A percentile compares a stretch with the other conserved stretches of the same genome.
These are phyloP conservation scores for Phalaenopsis equestris DNA, from an alignment of 106 monocot genomes.

Conservation along the genomic window DNA sequence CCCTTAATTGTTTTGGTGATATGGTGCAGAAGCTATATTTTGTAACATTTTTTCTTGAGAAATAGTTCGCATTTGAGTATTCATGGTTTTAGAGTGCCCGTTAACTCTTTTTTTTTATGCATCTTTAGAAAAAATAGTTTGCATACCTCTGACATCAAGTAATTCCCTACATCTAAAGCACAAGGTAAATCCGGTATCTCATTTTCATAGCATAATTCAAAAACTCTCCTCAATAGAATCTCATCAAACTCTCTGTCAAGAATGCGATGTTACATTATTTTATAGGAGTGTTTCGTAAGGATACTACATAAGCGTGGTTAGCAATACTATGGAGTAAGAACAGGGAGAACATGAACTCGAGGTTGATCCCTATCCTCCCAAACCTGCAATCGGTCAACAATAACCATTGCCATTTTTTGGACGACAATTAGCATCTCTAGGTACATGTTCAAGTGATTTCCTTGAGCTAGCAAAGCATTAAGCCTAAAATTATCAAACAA, in stretches of 20 bases:
- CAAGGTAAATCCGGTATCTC: constrained; percentile 59
- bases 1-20: no score
- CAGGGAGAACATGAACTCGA: constrained; percentile 89
- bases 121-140: not conserved
- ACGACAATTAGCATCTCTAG: constrained; percentile 67
- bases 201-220: constrained; percentile 74
- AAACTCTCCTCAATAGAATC: constrained; percentile 42
- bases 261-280: constrained; percentile 5
- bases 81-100: no score
- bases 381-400: constrained; percentile 81
- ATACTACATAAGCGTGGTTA: not conserved
- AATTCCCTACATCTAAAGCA: constrained; percentile 80
- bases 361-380: constrained; percentile 93
- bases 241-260: constrained; percentile 89
- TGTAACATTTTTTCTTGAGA: no score
- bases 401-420: constrained; percentile 94
- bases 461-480: constrained; percentile 32
- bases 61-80: no score
- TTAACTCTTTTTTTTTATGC: no score
- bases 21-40: no score
- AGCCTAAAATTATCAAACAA: not conserved
- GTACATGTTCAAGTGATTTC: constrained; percentile 78
- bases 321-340: constrained; percentile 86
- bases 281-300: not conserved
- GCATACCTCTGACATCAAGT: constrained; percentile 64